Conservation (phyloP, 305 asterid genomes). For the Plantago lanceolata region DNA sequence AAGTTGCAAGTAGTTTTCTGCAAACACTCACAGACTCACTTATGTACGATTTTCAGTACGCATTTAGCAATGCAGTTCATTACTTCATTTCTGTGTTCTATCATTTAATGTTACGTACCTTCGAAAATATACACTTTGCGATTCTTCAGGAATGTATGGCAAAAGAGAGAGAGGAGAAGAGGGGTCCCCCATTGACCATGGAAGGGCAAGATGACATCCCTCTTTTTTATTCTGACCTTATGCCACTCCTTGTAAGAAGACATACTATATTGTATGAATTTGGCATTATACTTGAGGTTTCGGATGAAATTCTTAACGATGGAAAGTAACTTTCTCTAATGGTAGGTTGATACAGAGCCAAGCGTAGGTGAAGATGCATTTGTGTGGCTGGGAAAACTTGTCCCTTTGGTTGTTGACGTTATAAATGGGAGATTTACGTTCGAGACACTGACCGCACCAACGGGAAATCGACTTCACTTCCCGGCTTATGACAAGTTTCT, state of each 20-base stretch:
- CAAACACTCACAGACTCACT: too few relatives aligned
- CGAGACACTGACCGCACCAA: slow-evolving; percentile 74
- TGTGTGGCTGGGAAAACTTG: slow-evolving; percentile 69
- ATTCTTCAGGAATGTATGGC: slow-evolving; percentile 50
- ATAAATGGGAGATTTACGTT: slow-evolving; percentile 76
- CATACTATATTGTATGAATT: not conserved
- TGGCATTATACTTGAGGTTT: not conserved
- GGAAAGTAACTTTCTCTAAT: slow-evolving; percentile 14
- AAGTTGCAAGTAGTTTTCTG: too few relatives aligned
- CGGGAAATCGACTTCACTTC: slow-evolving; percentile 62
- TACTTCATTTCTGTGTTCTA: too few relatives aligned
- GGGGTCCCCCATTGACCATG: slow-evolving; percentile 23
- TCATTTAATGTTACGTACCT: too few relatives aligned
- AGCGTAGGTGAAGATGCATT: slow-evolving; percentile 76
- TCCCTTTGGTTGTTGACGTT: slow-evolving; percentile 63
- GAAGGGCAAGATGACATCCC: slow-evolving; percentile 57
- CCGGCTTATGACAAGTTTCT: slow-evolving; percentile 74
- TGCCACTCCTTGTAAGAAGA: slow-evolving; percentile 85
- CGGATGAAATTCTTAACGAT: not conserved
- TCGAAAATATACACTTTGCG: too few relatives aligned
- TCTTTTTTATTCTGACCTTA: slow-evolving; percentile 80
- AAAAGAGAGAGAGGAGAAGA: slow-evolving; percentile 66
- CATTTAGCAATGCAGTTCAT: too few relatives aligned
- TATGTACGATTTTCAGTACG: too few relatives aligned
- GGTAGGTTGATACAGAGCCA: slow-evolving; percentile 65